Conservation (phyloP, 345 rosid species). For the Euphorbia pulcherrima region DNA sequence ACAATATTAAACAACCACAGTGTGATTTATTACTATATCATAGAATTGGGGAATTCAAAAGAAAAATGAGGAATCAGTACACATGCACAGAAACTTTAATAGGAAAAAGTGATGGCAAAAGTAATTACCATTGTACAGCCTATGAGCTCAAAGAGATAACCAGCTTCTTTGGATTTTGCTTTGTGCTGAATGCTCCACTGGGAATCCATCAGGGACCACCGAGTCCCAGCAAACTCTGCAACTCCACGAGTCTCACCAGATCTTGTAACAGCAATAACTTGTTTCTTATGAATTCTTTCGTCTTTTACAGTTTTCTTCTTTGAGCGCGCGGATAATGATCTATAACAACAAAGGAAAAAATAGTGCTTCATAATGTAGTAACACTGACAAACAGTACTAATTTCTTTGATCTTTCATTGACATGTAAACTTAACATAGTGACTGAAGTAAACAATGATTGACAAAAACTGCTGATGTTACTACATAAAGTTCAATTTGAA, state of each 20-base stretch:
- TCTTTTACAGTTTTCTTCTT: constrained; percentile 28
- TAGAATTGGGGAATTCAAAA: background rate
- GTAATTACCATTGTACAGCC: constrained; percentile 61
- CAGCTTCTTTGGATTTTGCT: constrained; percentile 32
- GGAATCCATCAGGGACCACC: constrained; percentile 70
- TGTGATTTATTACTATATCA: background rate
- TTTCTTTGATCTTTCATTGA: background rate
- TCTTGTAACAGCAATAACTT: constrained; percentile 52
- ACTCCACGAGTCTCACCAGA: constrained; percentile 54
- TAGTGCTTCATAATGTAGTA: constrained; percentile 4
- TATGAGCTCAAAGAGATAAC: constrained; percentile 55
- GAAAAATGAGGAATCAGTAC: background rate
- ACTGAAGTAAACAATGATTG: background rate
- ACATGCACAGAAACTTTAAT: background rate
- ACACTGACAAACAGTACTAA: background rate
- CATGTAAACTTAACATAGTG: background rate
- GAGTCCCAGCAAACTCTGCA: constrained; percentile 50
- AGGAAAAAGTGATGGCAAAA: constrained; percentile 10
- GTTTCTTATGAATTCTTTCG: constrained; percentile 38
- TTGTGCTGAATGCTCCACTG: constrained; percentile 53
- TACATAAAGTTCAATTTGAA: background rate
- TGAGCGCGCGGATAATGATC: constrained; percentile 39
- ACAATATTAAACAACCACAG: background rate
- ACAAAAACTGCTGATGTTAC: background rate
- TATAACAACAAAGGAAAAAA: constrained; percentile 12